A percentile compares a stretch with the other conserved stretches of the same genome.
Conservation (phyloP, 495 filamentous ascomycete species). For the Tirmania nivea region DNA sequence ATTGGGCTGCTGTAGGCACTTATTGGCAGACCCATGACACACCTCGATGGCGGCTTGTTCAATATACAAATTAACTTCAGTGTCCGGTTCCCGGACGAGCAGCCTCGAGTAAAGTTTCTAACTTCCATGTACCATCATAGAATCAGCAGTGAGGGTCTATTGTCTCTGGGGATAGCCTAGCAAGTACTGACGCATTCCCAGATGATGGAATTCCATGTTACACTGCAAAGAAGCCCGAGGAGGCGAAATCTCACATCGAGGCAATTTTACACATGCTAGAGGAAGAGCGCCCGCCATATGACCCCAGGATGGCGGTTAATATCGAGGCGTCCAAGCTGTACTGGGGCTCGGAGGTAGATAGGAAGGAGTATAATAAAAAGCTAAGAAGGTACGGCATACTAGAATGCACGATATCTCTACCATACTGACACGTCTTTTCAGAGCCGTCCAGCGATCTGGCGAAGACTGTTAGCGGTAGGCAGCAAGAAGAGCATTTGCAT, state of each 20-base stretch:
- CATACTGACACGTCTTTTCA: neutral
- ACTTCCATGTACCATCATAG: conserved; percentile 73
- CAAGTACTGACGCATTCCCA: neutral
- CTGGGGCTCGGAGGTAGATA: conserved; percentile 62
- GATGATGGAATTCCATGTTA: conserved; percentile 65
- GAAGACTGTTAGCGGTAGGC: too few relatives aligned
- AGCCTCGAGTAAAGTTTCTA: conserved; percentile 63
- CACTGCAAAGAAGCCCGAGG: conserved; percentile 47
- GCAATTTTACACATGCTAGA: conserved; percentile 67
- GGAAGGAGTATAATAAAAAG: conserved; percentile 63
- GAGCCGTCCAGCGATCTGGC: neutral
- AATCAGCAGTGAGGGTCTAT: conserved; percentile 32
- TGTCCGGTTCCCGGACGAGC: conserved; percentile 75
- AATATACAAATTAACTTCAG: conserved; percentile 60
- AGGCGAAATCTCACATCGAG: conserved; percentile 65
- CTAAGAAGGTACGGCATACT: conserved; percentile 29
- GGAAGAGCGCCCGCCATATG: conserved; percentile 69
- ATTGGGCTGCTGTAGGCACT: conserved; percentile 34
- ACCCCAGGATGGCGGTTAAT: conserved; percentile 74
- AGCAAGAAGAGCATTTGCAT: too few relatives aligned
- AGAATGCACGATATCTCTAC: neutral
- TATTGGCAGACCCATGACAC: conserved; percentile 82
- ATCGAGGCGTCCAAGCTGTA: conserved; percentile 68
- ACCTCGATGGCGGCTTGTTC: conserved; percentile 81
- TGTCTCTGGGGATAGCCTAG: neutral